Conservation (phyloP, 768 basidiomycete species). For the Pisolithus sp. region DNA sequence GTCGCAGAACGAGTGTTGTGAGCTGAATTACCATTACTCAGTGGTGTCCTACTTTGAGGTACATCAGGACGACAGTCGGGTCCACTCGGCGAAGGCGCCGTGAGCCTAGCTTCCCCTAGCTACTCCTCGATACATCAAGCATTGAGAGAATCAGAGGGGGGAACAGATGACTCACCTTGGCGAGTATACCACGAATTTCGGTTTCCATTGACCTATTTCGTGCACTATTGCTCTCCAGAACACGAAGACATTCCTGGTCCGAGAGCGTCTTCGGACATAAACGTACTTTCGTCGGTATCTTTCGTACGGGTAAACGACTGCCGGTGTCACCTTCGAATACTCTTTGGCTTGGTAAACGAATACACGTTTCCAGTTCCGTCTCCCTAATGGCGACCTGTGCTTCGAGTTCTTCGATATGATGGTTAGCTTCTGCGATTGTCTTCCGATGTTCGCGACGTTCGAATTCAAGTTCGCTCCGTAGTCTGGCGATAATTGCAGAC, state of each 20-base stretch:
- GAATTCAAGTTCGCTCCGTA: slow-evolving; percentile 38
- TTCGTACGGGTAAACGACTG: background rate
- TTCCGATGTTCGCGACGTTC: slow-evolving; percentile 39
- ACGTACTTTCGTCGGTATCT: slow-evolving; percentile 3
- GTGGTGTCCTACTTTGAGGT: background rate
- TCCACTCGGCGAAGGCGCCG: background rate
- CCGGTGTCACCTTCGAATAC: background rate
- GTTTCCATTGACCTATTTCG: slow-evolving; percentile 39
- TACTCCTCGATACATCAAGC: slow-evolving; percentile 2
- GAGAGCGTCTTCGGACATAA: slow-evolving; percentile 17
- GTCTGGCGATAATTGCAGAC: slow-evolving; percentile 35
- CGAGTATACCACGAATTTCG: slow-evolving; percentile 36
- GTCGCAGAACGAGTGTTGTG: background rate
- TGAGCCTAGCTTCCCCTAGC: slow-evolving; percentile 18
- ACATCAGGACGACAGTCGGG: background rate
- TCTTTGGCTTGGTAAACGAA: slow-evolving; percentile 10
- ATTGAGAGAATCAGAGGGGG: background rate
- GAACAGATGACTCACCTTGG: slow-evolving; percentile 25
- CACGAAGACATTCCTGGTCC: slow-evolving; percentile 35
- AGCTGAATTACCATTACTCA: background rate
- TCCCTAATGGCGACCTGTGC: slow-evolving; percentile 55
- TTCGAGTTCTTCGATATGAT: slow-evolving; percentile 39
- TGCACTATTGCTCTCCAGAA: slow-evolving; percentile 32
- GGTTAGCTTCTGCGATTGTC: slow-evolving; percentile 35
- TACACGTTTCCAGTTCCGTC: slow-evolving; percentile 41